Conservation (phyloP, 306 rosid genomes). For the Citrullus mucosospermus region DNA sequence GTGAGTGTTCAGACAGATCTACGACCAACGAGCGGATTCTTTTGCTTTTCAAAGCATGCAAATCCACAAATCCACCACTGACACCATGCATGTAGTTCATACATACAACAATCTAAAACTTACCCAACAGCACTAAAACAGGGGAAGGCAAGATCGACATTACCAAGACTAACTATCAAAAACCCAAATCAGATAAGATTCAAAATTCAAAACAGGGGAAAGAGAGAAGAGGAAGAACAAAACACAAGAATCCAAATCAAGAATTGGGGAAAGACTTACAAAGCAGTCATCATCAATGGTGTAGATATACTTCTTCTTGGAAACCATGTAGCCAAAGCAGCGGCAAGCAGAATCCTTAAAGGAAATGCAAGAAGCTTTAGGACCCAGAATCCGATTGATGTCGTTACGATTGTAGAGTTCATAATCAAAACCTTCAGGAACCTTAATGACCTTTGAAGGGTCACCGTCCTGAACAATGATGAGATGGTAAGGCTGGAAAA, state of each 20-base stretch:
- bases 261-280: conserved; percentile 24
- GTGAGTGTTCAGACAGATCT: background rate
- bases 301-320: conserved; percentile 82
- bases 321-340: conserved; percentile 73
- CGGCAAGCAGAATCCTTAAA: conserved; percentile 85
- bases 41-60: background rate
- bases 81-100: background rate
- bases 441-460: conserved; percentile 46
- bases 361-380: conserved; percentile 71
- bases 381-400: conserved; percentile 68
- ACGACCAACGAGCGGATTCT: background rate
- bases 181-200: background rate
- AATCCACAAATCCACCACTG: background rate
- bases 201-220: background rate
- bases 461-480: conserved; percentile 84
- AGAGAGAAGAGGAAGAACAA: background rate
- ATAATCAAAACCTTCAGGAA: conserved; percentile 64
- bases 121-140: background rate
- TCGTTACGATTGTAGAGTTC: conserved; percentile 69
- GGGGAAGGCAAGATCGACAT: background rate
- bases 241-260: background rate
- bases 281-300: conserved; percentile 90
- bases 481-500: conserved; percentile 51
- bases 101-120: background rate
- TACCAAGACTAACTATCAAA: background rate